A percentile compares a stretch with the other conserved stretches of the same genome.
phyloP scores from a whole-genome alignment of 2,329 filamentous ascomycete genomes.

The Fusarium tricinctum region DNA sequence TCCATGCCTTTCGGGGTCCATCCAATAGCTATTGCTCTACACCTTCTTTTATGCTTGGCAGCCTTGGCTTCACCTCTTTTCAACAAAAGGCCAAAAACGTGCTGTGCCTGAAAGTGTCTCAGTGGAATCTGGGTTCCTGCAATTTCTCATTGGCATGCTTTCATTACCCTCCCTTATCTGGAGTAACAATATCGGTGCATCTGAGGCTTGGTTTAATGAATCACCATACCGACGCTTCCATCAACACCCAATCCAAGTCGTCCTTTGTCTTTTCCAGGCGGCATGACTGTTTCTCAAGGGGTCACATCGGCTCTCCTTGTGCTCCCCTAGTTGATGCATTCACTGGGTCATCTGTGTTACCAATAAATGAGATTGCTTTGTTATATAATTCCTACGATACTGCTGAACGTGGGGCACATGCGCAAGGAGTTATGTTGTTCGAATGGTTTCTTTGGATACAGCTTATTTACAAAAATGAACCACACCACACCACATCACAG shows the following conservation, averaged over 20 bases:
- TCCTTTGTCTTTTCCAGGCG: constrained; percentile 20
- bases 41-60: constrained; percentile 8
- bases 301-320: constrained; percentile 34
- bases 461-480: constrained; percentile 8
- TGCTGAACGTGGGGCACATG: neutral
- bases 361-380: constrained; percentile 17
- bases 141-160: constrained; percentile 37
- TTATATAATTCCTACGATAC: constrained; percentile 37
- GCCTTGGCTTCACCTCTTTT: neutral
- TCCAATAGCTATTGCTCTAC: constrained; percentile 26
- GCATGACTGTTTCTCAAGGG: constrained; percentile 31
- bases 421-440: no score
- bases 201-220: constrained; percentile 36
- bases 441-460: no score
- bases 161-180: constrained; percentile 38
- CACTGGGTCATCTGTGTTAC: constrained; percentile 29
- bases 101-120: constrained; percentile 30
- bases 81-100: constrained; percentile 6
- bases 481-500: no score
- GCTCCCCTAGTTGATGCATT: constrained; percentile 32
- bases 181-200: constrained; percentile 21
- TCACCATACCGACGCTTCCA: constrained; percentile 38
- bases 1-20: constrained; percentile 29
- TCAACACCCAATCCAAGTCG: constrained; percentile 15
- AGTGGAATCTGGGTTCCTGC: constrained; percentile 5